Percentiles rank a stretch among this genome's conserved stretches.
These are phyloP conservation scores for Phytophthora tentaculata DNA, from an alignment of 352 stramenopile genomes.

Conservation along the genomic window DNA sequence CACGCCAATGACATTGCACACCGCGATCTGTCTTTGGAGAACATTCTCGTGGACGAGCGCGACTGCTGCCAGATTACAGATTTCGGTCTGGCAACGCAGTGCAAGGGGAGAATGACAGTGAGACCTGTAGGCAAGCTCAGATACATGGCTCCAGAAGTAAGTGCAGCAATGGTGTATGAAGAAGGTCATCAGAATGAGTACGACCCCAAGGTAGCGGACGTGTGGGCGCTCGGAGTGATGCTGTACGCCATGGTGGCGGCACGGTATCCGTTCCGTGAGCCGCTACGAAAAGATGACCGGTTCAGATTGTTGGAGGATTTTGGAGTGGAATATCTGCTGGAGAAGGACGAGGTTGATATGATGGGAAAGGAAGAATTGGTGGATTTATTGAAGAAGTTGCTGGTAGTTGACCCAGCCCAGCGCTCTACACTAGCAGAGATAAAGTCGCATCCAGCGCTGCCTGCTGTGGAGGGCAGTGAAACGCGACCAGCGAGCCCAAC, in stretches of 20 bases:
- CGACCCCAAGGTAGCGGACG: slow-evolving; percentile 67
- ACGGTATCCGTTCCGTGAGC: slow-evolving; percentile 68
- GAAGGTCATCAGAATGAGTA: slow-evolving; percentile 40
- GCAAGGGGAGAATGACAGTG: slow-evolving; percentile 24
- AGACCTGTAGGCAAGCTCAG: slow-evolving; percentile 75
- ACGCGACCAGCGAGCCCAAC: slow-evolving; percentile 14
- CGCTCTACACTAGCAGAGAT: slow-evolving; percentile 52
- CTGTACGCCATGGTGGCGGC: slow-evolving; percentile 76
- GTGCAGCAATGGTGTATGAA: slow-evolving; percentile 33
- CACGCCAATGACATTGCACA: slow-evolving; percentile 80
- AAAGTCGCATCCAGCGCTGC: slow-evolving; percentile 48
- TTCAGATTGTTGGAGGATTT: slow-evolving; percentile 65
- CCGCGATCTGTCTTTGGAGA: slow-evolving; percentile 84
- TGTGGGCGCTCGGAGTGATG: slow-evolving; percentile 87
- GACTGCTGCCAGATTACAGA: slow-evolving; percentile 82
- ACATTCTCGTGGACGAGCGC: slow-evolving; percentile 72
- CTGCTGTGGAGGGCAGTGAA: slow-evolving; percentile 7
- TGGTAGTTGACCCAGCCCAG: slow-evolving; percentile 55
- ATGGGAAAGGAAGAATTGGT: slow-evolving; percentile 43
- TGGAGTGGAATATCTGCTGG: slow-evolving; percentile 70
- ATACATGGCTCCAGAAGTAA: slow-evolving; percentile 84
- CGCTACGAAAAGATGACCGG: slow-evolving; percentile 57
- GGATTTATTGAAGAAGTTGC: slow-evolving; percentile 60
- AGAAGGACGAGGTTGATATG: slow-evolving; percentile 68
- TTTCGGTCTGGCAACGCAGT: slow-evolving; percentile 74